phyloP scores from a whole-genome alignment of 2,329 filamentous ascomycete species.

The Aspergillus quadrilineatus region DNA sequence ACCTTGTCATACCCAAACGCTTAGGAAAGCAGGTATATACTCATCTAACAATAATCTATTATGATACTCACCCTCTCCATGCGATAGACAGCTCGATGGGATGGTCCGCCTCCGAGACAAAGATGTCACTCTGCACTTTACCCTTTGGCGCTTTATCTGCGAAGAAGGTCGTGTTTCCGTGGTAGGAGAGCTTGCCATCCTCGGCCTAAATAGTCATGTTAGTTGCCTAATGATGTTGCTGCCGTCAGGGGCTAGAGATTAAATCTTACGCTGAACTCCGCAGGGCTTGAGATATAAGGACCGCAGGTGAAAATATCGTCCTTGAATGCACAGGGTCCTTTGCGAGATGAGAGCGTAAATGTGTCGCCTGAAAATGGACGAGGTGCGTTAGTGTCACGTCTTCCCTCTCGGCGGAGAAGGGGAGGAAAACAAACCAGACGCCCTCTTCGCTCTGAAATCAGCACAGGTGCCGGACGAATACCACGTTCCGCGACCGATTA shows the following conservation, averaged over 20 bases:
- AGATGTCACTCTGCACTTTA: conserved; percentile 35
- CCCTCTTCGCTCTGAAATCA: conserved; percentile 45
- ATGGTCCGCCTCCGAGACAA: conserved; percentile 32
- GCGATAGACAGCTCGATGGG: conserved; percentile 34
- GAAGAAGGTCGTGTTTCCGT: conserved; percentile 38
- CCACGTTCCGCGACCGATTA: conserved; percentile 68
- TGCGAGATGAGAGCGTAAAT: conserved; percentile 59
- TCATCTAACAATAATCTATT: not conserved
- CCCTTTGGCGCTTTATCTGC: conserved; percentile 41
- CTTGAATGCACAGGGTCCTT: conserved; percentile 59
- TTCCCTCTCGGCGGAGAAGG: not conserved
- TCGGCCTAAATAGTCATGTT: conserved; percentile 24
- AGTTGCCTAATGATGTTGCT: not conserved
- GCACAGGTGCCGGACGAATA: conserved; percentile 67
- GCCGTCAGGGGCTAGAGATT: not conserved
- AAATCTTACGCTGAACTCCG: conserved; percentile 32
- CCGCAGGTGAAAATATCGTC: conserved; percentile 57
- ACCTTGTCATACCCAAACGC: too few relatives aligned
- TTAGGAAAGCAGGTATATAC: too few relatives aligned
- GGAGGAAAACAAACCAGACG: conserved; percentile 27
- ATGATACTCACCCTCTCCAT: conserved; percentile 25
- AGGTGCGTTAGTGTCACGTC: not conserved
- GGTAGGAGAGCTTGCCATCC: conserved; percentile 34
- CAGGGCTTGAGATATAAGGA: conserved; percentile 26
- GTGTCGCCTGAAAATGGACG: conserved; percentile 20